A percentile compares a stretch with the other conserved stretches of the same genome.
Conservation (phyloP, 2,329 filamentous ascomycete species). For the Fusarium compactum region DNA sequence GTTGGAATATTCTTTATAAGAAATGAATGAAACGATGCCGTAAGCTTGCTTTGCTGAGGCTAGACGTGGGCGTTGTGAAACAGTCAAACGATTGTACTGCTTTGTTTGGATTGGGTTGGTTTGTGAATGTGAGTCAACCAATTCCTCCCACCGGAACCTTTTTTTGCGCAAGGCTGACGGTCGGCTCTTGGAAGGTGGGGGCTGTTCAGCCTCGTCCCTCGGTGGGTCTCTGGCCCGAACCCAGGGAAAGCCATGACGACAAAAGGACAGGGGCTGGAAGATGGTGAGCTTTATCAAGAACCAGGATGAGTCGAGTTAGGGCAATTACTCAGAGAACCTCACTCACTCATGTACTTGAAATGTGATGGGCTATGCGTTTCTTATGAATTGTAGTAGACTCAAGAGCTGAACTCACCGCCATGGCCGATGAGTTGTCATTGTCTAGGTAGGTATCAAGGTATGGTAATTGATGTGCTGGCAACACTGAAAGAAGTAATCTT, state of each 20-base stretch:
- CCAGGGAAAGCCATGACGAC: constrained; percentile 32
- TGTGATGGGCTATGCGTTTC: background rate
- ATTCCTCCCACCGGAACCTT: constrained; percentile 37
- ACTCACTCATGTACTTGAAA: background rate
- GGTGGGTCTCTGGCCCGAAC: constrained; percentile 18
- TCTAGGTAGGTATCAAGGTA: background rate
- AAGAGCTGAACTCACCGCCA: constrained; percentile 25
- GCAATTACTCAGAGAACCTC: background rate
- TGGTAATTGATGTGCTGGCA: constrained; percentile 30
- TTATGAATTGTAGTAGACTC: background rate
- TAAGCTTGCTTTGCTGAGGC: constrained; percentile 3
- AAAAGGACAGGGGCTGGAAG: constrained; percentile 15
- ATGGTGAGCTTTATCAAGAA: background rate
- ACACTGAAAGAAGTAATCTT: constrained; percentile 1
- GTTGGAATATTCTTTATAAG: background rate
- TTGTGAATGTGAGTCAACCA: constrained; percentile 45
- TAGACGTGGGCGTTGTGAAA: constrained; percentile 14
- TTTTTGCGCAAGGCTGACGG: constrained; percentile 47
- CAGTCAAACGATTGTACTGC: constrained; percentile 24
- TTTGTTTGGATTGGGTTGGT: constrained; percentile 17
- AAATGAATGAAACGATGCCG: background rate
- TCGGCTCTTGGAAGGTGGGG: constrained; percentile 34
- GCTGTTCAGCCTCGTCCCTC: constrained; percentile 38
- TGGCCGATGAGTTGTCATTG: constrained; percentile 30
- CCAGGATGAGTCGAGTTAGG: background rate